Conservation (phyloP, 73 alveolate genomes). For the Symbiodinium natans region DNA sequence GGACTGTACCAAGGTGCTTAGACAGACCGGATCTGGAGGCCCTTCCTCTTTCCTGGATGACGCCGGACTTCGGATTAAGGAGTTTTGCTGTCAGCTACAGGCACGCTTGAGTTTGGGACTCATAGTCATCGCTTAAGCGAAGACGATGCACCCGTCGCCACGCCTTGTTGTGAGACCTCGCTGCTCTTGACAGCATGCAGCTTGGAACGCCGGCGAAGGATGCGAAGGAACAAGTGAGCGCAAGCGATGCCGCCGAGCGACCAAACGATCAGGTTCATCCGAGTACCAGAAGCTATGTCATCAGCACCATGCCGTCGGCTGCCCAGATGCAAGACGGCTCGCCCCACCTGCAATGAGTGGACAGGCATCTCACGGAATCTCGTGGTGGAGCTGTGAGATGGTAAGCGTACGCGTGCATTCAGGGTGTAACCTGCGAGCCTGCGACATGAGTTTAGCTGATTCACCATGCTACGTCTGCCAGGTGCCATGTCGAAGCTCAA, state of each 20-base stretch:
- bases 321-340: conserved; percentile 89
- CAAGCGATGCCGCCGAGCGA: not conserved
- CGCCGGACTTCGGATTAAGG: too few relatives aligned
- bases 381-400: too few relatives aligned
- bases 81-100: not conserved
- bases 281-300: conserved; percentile 61
- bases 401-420: too few relatives aligned
- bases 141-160: conserved; percentile 58
- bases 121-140: conserved; percentile 38
- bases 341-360: conserved; percentile 33
- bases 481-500: too few relatives aligned
- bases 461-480: too few relatives aligned
- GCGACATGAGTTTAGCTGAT: too few relatives aligned
- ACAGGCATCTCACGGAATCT: too few relatives aligned
- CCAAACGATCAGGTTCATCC: conserved; percentile 74
- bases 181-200: not conserved
- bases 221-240: too few relatives aligned
- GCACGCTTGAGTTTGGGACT: not conserved
- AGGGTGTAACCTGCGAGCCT: too few relatives aligned
- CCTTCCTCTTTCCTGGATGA: conserved; percentile 38
- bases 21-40: conserved; percentile 65
- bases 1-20: not conserved
- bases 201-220: too few relatives aligned
- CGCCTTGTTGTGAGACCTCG: conserved; percentile 73
- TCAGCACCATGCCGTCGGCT: conserved; percentile 84